A percentile compares a stretch with the other conserved stretches of the same genome.
phyloP scores from a whole-genome alignment of 495 filamentous ascomycete species.

The Talaromyces stipitatus region DNA sequence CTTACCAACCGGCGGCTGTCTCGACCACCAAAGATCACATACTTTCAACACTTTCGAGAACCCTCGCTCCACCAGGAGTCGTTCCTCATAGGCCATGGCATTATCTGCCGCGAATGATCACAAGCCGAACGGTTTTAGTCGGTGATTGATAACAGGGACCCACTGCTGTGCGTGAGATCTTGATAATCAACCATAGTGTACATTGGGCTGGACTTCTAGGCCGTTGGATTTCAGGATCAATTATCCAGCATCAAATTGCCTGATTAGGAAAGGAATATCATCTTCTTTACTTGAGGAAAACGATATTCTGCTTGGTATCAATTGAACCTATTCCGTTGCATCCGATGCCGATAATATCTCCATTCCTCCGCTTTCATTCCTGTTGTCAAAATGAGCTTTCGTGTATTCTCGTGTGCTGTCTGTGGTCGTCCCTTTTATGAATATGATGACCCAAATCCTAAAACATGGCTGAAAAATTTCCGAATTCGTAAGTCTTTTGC shows the following conservation, averaged over 20 bases:
- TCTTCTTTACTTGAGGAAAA: neutral
- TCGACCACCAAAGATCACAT: neutral
- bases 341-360: too few species aligned
- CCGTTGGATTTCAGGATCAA: too few species aligned
- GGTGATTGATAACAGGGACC: neutral
- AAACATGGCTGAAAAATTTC: neutral
- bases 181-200: neutral
- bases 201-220: too few species aligned
- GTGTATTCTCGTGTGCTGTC: neutral
- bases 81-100: neutral
- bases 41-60: conserved; percentile 2
- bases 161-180: neutral
- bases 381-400: neutral
- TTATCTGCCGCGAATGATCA: neutral
- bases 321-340: too few species aligned
- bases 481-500: neutral
- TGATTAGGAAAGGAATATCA: neutral
- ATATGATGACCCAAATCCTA: neutral
- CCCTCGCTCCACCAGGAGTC: neutral
- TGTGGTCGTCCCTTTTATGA: neutral
- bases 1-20: conserved; percentile 6
- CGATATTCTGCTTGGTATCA: neutral
- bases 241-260: neutral
- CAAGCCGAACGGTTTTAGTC: neutral
- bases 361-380: too few species aligned